These are phyloP conservation scores for Fusarium torreyae DNA, from an alignment of 2,329 filamentous ascomycete genomes.

Conservation along the genomic window DNA sequence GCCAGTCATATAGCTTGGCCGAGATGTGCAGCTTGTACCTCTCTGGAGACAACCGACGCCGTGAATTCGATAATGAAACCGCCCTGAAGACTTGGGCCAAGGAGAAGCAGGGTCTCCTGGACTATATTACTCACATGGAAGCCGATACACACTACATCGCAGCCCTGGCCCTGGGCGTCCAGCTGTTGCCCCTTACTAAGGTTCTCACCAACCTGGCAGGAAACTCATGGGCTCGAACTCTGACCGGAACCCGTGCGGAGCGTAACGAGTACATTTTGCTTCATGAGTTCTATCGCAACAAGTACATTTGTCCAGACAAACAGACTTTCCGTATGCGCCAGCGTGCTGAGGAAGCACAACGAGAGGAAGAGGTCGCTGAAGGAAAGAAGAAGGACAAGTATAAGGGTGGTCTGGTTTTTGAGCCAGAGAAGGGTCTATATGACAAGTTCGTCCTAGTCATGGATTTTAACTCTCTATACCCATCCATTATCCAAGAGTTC, in stretches of 20 bases:
- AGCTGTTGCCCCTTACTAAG: constrained; percentile 94
- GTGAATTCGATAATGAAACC: constrained; percentile 89
- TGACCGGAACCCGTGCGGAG: constrained; percentile 96
- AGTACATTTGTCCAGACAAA: constrained; percentile 98
- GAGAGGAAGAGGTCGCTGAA: constrained; percentile 78
- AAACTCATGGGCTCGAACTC: constrained; percentile 96
- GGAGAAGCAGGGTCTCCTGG: constrained; percentile 86
- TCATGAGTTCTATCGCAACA: constrained; percentile 96
- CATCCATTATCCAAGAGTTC: constrained; percentile 98
- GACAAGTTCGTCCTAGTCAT: constrained; percentile 99
- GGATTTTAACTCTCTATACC: constrained; percentile 99
- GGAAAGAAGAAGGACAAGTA: constrained; percentile 99
- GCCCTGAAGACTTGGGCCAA: constrained; percentile 88
- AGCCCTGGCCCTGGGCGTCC: constrained; percentile 87
- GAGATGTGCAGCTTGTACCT: constrained; percentile 98
- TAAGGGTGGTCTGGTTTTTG: constrained; percentile 98
- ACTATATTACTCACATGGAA: constrained; percentile 94
- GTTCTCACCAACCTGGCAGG: constrained; percentile 96
- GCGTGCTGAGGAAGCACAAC: constrained; percentile 78
- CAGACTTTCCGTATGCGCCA: constrained; percentile 82
- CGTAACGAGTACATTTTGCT: constrained; percentile 99
- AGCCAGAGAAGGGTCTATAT: constrained; percentile 96
- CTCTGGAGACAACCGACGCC: constrained; percentile 77
- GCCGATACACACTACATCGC: constrained; percentile 97
- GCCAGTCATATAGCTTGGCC: constrained; percentile 96